Percentiles rank a stretch among this genome's conserved stretches.
Conservation (phyloP, 768 basidiomycete genomes). For the Psilocybe tampanensis region DNA sequence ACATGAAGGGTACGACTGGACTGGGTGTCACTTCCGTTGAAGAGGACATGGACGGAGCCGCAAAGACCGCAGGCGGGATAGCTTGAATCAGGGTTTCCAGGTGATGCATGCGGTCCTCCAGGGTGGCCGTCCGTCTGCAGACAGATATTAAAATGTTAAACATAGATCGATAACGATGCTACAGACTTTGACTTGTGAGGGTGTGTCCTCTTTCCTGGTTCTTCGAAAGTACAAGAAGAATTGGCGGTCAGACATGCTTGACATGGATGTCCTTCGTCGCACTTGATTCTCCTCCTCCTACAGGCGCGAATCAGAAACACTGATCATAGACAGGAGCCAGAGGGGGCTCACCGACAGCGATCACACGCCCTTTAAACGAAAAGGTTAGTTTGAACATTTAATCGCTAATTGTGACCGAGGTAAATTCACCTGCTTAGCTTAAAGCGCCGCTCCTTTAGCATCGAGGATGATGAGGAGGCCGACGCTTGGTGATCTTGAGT, state of each 20-base stretch:
- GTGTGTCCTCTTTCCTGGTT: constrained; percentile 82
- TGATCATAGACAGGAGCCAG: constrained; percentile 10
- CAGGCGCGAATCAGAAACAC: constrained; percentile 6
- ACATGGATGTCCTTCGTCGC: constrained; percentile 88
- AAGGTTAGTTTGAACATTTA: neutral
- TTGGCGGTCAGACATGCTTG: constrained; percentile 85
- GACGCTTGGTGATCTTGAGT: constrained; percentile 43
- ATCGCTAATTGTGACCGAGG: neutral
- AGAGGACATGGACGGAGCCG: constrained; percentile 43
- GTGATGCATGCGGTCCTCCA: constrained; percentile 89
- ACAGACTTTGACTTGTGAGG: constrained; percentile 88
- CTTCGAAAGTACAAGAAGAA: constrained; percentile 85
- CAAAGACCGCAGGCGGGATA: constrained; percentile 80
- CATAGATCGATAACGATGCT: neutral
- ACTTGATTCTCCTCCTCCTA: constrained; percentile 83
- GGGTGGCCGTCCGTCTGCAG: constrained; percentile 72
- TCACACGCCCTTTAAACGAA: constrained; percentile 71
- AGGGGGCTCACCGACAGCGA: constrained; percentile 75
- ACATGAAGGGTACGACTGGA: constrained; percentile 43
- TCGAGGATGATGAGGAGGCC: constrained; percentile 41
- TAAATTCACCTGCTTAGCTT: constrained; percentile 81
- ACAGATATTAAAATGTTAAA: constrained; percentile 8
- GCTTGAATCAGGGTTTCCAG: constrained; percentile 84
- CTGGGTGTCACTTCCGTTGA: constrained; percentile 27
- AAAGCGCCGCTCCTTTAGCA: constrained; percentile 81